phyloP scores from a whole-genome alignment of 2,329 filamentous ascomycete genomes.

The Cercospora citrullina region DNA sequence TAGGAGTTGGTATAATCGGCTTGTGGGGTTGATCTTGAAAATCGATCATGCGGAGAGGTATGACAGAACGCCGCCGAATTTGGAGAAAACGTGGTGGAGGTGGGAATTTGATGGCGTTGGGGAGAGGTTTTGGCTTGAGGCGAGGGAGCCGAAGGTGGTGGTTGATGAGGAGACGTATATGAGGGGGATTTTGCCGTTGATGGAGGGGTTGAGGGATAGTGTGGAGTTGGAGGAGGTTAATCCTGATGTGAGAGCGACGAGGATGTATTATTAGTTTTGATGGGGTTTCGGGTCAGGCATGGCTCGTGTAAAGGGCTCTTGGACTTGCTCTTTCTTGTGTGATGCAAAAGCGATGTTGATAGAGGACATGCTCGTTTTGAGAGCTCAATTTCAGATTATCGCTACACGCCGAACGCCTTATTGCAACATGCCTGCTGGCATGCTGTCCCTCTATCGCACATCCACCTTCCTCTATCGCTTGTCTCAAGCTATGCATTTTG shows the following conservation, averaged over 20 bases:
- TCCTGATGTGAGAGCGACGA: conserved; percentile 38
- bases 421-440: not conserved
- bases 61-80: conserved; percentile 35
- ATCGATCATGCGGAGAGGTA: conserved; percentile 46
- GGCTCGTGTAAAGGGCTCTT: not conserved
- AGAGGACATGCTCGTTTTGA: not conserved
- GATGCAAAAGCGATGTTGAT: not conserved
- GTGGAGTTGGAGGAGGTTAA: conserved; percentile 43
- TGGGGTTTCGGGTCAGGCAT: not conserved
- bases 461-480: not conserved
- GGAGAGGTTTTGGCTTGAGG: conserved; percentile 38
- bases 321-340: not conserved
- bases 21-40: conserved; percentile 45
- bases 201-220: conserved; percentile 40
- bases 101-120: conserved; percentile 39
- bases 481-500: not conserved
- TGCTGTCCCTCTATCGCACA: conserved; percentile 2
- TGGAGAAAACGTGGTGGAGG: conserved; percentile 43
- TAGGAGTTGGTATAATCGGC: conserved; percentile 41
- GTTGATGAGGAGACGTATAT: conserved; percentile 44
- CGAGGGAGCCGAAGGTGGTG: conserved; percentile 32
- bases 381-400: not conserved
- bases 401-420: not conserved
- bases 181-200: conserved; percentile 40
- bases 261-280: conserved; percentile 20